Base-by-base conservation (phyloP, 2,329 filamentous ascomycete species). In the Coniosporium tulheliwenetii region DNA sequence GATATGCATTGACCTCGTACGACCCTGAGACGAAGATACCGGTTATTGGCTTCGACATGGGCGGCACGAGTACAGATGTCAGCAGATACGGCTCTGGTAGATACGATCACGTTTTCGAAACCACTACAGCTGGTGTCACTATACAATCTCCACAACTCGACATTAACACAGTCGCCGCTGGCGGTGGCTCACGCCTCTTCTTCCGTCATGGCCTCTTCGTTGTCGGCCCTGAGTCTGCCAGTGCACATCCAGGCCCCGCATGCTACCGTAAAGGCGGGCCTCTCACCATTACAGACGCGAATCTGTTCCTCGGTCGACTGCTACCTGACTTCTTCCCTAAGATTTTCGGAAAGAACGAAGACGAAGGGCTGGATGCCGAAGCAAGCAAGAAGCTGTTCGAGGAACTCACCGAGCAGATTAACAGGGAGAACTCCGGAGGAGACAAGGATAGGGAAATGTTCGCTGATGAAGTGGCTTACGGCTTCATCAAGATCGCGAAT, bases 11-110 rank as follows among this genome's bases (percentile, higher is more conserved):
- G 14, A 95, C 89, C 0, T 91, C 82, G 1, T 95, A 91, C 56
- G 87, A 95, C 48, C 72, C 80, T 0, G 68, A 81, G 39, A 91
- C 85, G 3, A 83, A 78, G 54, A 85, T 75, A 1, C 85, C 86
- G 0, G 82, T 95, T 3, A 94, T 95, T 51, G 87, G 87, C 0
- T 95, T 95, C 52, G 87, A 95, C 50, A 95, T 95, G 87, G 85
- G 85, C 32, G 87, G 87, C 9, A 95, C 87, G 0, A 87, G 80
- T 43, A 95, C 87, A 1, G 87, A 95, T 57, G 85, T 94, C 8
- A 93, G 84, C 30, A 71, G 87, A 38, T 95, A 89, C 51, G 84
- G 82, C 5, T 77, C 81, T 41, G 87, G 87, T 12, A 71, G 84
- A 41, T 89, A 93, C 52, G 87, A 94, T 51, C 87, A 95, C 52